Base-by-base conservation (phyloP, 305 asterid species). In the Fraxinus sp. region DNA sequence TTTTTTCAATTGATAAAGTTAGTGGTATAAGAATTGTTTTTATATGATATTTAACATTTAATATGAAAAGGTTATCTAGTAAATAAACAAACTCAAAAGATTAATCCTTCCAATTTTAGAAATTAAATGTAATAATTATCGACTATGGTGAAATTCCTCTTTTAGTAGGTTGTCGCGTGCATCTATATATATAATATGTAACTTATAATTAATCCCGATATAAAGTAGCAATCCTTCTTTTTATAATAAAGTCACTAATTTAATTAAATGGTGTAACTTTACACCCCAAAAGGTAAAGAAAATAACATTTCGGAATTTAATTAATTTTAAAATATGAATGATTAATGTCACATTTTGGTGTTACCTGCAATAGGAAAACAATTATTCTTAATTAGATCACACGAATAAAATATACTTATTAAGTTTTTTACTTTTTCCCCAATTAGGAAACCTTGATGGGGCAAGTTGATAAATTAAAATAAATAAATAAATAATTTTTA, bases 391-490 rank as follows among this genome's bases (percentile, higher is more conserved):
- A 64, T 64, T 64, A 16, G 39, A 26, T 77, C 78, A 68, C 78
- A 78, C 24, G 41, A 77, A 77, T 49, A 70, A 77, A 52, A 82
- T 82, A 82, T 22, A 32, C 1, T n/a, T 64, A 26, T 71, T 71
- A 70, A 11, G 14, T 55, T 78, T 35, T 52, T 70, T 0, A 28
- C 36, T 70, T 80, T 82, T 77, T 78, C 82, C 88, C 87, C 74
- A 82, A 78, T 84, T 78, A 84, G 89, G 86, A 84, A 87, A 85
- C 86, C 55, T 74, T 35, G 71, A 79, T 18, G 79, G 82, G 77
- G 18, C 84, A 87, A 82, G 82, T 82, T 84, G 83, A 52, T 79
- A 77, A 79, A 79, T 30, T 33, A 35, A 11, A 30, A 68, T 35
- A 5, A 36, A 37, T 37, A 37, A 37, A 37, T 37, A 37, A 75